These are phyloP conservation scores for Mycotypha africana DNA, from an alignment of 371 early-diverging fungal species.

Conservation along the genomic window DNA sequence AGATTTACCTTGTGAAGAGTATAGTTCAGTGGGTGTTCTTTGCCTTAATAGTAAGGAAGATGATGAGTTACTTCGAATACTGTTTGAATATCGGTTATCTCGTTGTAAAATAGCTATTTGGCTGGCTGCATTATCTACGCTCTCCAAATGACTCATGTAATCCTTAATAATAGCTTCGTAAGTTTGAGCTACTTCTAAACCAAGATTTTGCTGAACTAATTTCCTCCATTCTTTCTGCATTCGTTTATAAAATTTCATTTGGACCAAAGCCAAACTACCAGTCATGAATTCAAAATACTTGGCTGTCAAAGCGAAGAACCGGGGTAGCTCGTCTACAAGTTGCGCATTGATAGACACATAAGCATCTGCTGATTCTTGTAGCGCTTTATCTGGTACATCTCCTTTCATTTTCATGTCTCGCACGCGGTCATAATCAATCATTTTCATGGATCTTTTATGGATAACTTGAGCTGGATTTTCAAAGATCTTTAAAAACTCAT, in stretches of 20 bases:
- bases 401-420: conserved; percentile 48
- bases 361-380: conserved; percentile 67
- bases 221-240: conserved; percentile 34
- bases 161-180: conserved; percentile 6
- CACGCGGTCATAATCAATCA: conserved; percentile 68
- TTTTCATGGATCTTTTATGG: conserved; percentile 70
- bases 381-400: conserved; percentile 57
- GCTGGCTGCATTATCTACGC: conserved; percentile 3
- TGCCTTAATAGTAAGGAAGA: too few relatives aligned
- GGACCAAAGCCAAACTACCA: conserved; percentile 55
- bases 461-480: conserved; percentile 69
- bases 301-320: conserved; percentile 53
- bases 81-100: background rate
- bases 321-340: conserved; percentile 72
- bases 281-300: conserved; percentile 61
- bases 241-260: conserved; percentile 44
- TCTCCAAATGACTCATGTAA: conserved; percentile 6
- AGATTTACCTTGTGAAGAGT: too few relatives aligned
- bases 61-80: conserved; percentile 2
- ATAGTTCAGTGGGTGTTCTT: too few relatives aligned
- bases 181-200: conserved; percentile 1
- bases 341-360: conserved; percentile 74
- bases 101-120: conserved; percentile 11
- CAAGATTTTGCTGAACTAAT: conserved; percentile 20
- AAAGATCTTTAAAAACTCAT: conserved; percentile 54